A percentile compares a stretch with the other conserved stretches of the same genome.
These are phyloP conservation scores for Fusarium sp. DNA, from an alignment of 2,329 filamentous ascomycete species.

Conservation along the genomic window DNA sequence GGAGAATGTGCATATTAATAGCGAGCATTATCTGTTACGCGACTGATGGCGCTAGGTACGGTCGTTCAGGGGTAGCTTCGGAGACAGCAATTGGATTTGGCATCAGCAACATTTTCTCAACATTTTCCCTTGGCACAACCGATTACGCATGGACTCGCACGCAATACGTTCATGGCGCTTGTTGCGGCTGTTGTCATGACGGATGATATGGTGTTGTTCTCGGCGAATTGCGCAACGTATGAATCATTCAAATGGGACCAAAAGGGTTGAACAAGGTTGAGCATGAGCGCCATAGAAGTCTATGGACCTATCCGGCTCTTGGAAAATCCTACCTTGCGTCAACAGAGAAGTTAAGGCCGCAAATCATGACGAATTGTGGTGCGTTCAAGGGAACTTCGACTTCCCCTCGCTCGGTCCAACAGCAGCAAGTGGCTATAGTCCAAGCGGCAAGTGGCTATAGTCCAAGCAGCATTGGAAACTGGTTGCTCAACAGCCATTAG, in stretches of 20 bases:
- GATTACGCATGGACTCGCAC: not conserved
- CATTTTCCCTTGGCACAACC: conserved; percentile 3
- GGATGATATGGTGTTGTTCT: not conserved
- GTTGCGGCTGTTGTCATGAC: not conserved
- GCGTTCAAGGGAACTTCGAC: conserved; percentile 12
- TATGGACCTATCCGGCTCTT: conserved; percentile 4
- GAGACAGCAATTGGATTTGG: conserved; percentile 49
- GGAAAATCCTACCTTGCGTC: conserved; percentile 1
- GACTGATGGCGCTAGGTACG: conserved; percentile 44
- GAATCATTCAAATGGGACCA: conserved; percentile 5
- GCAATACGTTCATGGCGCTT: not conserved
- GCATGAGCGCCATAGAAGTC: conserved; percentile 10
- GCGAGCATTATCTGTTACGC: conserved; percentile 52
- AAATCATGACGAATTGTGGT: not conserved
- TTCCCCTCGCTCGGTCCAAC: conserved; percentile 5
- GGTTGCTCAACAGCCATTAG: conserved; percentile 1
- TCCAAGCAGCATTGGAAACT: not conserved
- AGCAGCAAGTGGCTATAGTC: conserved; percentile 14
- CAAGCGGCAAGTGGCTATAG: not conserved
- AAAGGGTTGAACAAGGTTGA: not conserved
- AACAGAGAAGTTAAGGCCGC: not conserved
- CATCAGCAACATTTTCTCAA: conserved; percentile 39
- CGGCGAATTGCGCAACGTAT: conserved; percentile 6
- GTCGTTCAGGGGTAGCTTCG: conserved; percentile 48
- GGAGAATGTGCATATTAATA: conserved; percentile 49